Conservation (phyloP, 192 early-diverging fungal species). For the Coemansia sp. region DNA sequence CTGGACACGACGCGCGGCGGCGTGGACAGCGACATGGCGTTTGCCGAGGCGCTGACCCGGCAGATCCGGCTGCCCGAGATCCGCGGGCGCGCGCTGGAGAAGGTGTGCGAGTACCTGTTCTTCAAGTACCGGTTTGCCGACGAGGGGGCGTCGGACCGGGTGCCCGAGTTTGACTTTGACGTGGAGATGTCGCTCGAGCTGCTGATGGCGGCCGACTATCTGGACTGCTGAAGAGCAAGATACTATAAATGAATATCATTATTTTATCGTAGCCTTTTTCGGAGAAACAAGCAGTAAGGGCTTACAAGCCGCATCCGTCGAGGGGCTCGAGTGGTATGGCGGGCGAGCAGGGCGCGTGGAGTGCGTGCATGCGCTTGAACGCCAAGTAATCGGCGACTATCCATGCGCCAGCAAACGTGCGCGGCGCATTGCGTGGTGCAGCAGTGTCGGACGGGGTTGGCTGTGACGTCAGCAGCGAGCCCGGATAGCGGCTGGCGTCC, state of each 20-base stretch:
- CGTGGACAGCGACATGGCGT: conserved; percentile 47
- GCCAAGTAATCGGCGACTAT: not conserved
- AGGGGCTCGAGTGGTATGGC: not conserved
- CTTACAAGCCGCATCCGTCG: not conserved
- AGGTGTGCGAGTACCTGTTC: conserved; percentile 90
- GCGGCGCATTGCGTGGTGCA: not conserved
- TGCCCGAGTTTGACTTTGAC: conserved; percentile 86
- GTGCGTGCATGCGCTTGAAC: conserved; percentile 7
- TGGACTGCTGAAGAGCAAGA: conserved; percentile 87
- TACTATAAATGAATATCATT: no score
- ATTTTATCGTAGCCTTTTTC: no score
- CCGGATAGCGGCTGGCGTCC: not conserved
- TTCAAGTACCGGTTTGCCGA: conserved; percentile 70
- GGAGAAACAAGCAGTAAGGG: no score
- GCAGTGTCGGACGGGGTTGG: not conserved
- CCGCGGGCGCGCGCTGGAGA: conserved; percentile 87
- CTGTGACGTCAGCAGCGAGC: not conserved
- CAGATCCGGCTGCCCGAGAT: conserved; percentile 87
- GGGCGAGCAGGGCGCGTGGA: not conserved
- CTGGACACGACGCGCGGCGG: conserved; percentile 69
- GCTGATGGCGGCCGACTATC: conserved; percentile 92
- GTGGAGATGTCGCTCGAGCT: conserved; percentile 86
- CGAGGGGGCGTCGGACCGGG: conserved; percentile 23
- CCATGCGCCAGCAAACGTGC: conserved; percentile 8
- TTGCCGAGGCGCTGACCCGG: conserved; percentile 86